Conservation (phyloP, 2,329 filamentous ascomycete genomes). For the Dissoconium aciculare region DNA sequence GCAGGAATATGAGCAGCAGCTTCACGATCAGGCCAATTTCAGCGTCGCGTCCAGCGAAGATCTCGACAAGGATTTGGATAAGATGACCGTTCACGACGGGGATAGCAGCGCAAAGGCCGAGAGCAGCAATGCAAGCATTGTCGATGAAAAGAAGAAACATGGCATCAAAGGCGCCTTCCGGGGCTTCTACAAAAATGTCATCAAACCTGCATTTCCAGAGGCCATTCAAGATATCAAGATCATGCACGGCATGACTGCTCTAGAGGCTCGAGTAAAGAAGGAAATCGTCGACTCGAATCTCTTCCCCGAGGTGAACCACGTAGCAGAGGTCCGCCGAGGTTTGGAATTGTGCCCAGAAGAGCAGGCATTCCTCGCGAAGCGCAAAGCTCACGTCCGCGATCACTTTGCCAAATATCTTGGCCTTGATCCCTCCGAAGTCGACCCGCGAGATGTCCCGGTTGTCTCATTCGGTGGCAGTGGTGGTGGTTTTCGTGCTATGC, state of each 20-base stretch:
- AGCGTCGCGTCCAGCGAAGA: conserved; percentile 6
- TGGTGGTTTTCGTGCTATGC: conserved; percentile 21
- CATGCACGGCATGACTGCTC: conserved; percentile 14
- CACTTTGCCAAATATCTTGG: conserved; percentile 21
- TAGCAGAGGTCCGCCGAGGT: conserved; percentile 19
- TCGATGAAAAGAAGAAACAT: conserved; percentile 6
- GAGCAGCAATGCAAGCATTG: conserved; percentile 2
- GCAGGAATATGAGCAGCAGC: conserved; percentile 8
- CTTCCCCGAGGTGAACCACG: conserved; percentile 18
- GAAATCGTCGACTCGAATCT: conserved; percentile 16
- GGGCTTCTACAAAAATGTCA: conserved; percentile 13
- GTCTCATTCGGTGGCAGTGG: conserved; percentile 22
- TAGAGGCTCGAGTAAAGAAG: conserved; percentile 16
- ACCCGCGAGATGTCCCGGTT: conserved; percentile 21
- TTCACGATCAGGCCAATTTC: conserved; percentile 7
- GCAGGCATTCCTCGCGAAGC: conserved; percentile 13
- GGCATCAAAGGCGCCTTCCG: conserved; percentile 11
- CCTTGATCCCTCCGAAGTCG: conserved; percentile 15
- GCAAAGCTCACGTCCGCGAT: conserved; percentile 15
- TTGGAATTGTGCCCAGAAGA: conserved; percentile 20
- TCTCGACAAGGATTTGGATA: conserved; percentile 6
- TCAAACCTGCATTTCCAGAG: conserved; percentile 17
- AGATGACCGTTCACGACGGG: conserved; percentile 5
- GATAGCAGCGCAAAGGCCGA: background rate
- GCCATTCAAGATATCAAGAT: conserved; percentile 18